Conservation (phyloP, 768 basidiomycete species). For the Floccularia luteovirens region DNA sequence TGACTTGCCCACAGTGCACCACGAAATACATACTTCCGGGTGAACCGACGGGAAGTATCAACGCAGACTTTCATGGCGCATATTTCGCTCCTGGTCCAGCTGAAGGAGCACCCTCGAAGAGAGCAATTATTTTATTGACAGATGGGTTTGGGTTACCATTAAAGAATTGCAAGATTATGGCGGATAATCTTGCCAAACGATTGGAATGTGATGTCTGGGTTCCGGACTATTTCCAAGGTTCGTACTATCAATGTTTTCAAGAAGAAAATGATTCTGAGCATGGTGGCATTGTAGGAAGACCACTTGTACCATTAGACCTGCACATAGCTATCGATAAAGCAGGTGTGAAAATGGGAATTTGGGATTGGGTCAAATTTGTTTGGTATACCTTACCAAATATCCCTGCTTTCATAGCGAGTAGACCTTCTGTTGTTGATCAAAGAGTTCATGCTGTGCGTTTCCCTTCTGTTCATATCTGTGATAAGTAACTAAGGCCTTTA, state of each 20-base stretch:
- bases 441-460: slow-evolving; percentile 14
- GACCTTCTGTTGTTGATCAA: slow-evolving; percentile 22
- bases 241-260: neutral
- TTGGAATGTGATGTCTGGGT: slow-evolving; percentile 49
- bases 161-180: slow-evolving; percentile 44
- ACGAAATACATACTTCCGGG: slow-evolving; percentile 36
- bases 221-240: slow-evolving; percentile 48
- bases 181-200: slow-evolving; percentile 35
- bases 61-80: slow-evolving; percentile 26
- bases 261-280: neutral
- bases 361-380: slow-evolving; percentile 20
- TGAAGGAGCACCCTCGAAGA: slow-evolving; percentile 12
- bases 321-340: slow-evolving; percentile 26
- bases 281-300: slow-evolving; percentile 17
- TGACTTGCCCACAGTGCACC: slow-evolving; percentile 34
- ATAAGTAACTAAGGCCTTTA: too few species aligned
- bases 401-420: slow-evolving; percentile 21
- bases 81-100: slow-evolving; percentile 29
- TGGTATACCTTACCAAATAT: slow-evolving; percentile 17
- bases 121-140: slow-evolving; percentile 38
- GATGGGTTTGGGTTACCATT: slow-evolving; percentile 49
- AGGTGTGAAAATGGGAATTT: slow-evolving; percentile 21
- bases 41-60: slow-evolving; percentile 31
- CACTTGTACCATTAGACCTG: slow-evolving; percentile 17
- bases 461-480: too few species aligned